Evolutionary conservation across 371 early-diverging fungal species (phyloP), one percentile per base, ranked within the genome.

Genomic region (Mucor indicus): DNA sequence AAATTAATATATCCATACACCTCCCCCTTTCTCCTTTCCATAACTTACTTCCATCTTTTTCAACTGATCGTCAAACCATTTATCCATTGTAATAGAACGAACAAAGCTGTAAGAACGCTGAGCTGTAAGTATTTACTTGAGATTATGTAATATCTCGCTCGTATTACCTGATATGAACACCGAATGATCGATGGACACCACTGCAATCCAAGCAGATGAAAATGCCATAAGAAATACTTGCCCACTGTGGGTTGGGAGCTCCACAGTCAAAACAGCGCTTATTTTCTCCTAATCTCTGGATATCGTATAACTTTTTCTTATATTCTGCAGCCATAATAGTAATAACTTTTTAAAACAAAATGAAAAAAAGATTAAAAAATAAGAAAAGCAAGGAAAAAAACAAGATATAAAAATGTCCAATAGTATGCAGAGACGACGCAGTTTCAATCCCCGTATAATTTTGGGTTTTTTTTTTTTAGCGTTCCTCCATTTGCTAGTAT

Each of bases 181-280:
- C 99, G 50, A 95, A 82, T 0, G 91, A 86, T 38, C 96, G 82
- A 75, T 96, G 95, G 27, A 85, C 80, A 23, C 95, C 97, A 21
- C 93, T 93, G 69, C 95, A 96, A 55, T 98, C 94, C 38, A 99
- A 79, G 72, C 99, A 99, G 57, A 99, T 90, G 62, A 98, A 97
- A 60, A 92, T 94, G 35, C 97, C 98, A 63, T 93, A 89, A 19
- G 92, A 88, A 20, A 96, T 92, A 57, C 90, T 89, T 5, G 98
- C 97, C 99, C 98, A 95, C 48, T 88, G 89, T 15, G 92, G 92
- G 49, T 87, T 86, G 24, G 90, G 88, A 8, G 86, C 83, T 36
- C 81, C 83, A 70, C 93, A 93, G 57, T 92, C 93, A 57, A 93
- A 85, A 60, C 92, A 91, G 24, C 64, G 79, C 69, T 86, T 77